phyloP scores from a whole-genome alignment of 2,329 filamentous ascomycete species.

The Paracoccidioides brasiliensis region DNA sequence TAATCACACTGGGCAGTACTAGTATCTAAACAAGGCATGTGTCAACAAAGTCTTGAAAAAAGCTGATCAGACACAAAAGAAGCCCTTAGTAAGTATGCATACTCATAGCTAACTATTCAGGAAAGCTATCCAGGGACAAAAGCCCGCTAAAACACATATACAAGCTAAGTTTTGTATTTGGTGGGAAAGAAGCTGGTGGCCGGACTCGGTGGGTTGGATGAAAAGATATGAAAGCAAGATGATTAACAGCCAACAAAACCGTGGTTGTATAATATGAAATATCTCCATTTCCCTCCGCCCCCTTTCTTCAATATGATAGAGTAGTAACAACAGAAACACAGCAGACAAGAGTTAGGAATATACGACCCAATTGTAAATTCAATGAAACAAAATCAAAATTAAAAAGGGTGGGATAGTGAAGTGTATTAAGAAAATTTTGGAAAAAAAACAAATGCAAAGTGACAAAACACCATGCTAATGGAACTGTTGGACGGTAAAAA shows the following conservation, averaged over 20 bases:
- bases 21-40: not conserved
- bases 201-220: too few relatives aligned
- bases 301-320: not conserved
- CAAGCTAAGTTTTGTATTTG: too few relatives aligned
- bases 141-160: too few relatives aligned
- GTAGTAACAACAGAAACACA: not conserved
- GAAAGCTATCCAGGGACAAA: too few relatives aligned
- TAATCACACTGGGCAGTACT: too few relatives aligned
- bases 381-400: not conserved
- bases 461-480: not conserved
- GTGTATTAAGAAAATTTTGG: not conserved
- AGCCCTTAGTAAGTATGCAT: not conserved
- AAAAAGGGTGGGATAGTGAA: too few relatives aligned
- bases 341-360: not conserved
- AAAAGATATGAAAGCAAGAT: not conserved
- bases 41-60: not conserved
- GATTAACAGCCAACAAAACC: not conserved
- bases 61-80: not conserved
- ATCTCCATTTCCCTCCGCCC: not conserved
- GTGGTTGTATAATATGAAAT: not conserved
- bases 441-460: not conserved
- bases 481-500: not conserved
- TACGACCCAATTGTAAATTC: not conserved
- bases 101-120: too few relatives aligned
- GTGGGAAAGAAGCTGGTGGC: too few relatives aligned